Percentiles rank a stretch among this genome's conserved stretches.
Evolutionary conservation across 345 rosid species (phyloP).

Genomic region (Sisymbrium altissimum): DNA sequence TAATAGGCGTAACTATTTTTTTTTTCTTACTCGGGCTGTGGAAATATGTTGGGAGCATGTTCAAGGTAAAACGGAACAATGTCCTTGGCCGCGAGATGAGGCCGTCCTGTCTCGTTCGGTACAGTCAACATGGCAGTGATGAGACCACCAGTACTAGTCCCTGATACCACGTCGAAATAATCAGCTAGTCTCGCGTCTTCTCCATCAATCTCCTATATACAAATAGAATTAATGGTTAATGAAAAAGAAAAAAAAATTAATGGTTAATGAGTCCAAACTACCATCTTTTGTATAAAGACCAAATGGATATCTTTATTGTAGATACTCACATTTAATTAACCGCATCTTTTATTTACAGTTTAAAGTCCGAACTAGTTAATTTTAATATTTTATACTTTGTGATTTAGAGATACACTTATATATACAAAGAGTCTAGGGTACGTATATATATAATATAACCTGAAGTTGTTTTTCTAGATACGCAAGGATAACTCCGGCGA

Average conservation of each 20-base stretch:
- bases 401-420: neutral
- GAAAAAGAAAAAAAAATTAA: too few relatives aligned
- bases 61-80: slow-evolving; percentile 59
- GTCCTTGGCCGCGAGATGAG: slow-evolving; percentile 48
- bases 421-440: too few relatives aligned
- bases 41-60: slow-evolving; percentile 61
- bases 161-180: slow-evolving; percentile 69
- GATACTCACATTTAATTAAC: neutral
- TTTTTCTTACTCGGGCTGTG: slow-evolving; percentile 43
- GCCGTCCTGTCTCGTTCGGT: slow-evolving; percentile 49
- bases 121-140: slow-evolving; percentile 57
- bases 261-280: neutral
- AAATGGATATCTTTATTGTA: neutral
- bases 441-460: slow-evolving; percentile 33
- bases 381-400: too few relatives aligned
- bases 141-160: slow-evolving; percentile 79
- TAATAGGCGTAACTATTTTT: neutral
- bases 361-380: neutral
- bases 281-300: neutral
- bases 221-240: too few relatives aligned
- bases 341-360: neutral
- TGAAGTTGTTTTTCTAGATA: slow-evolving; percentile 76
- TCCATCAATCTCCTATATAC: slow-evolving; percentile 50
- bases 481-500: slow-evolving; percentile 60
- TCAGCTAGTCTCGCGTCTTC: slow-evolving; percentile 59